Evolutionary conservation across 129 eudicot genomes (phyloP).

Genomic region (Mikania micrantha): DNA sequence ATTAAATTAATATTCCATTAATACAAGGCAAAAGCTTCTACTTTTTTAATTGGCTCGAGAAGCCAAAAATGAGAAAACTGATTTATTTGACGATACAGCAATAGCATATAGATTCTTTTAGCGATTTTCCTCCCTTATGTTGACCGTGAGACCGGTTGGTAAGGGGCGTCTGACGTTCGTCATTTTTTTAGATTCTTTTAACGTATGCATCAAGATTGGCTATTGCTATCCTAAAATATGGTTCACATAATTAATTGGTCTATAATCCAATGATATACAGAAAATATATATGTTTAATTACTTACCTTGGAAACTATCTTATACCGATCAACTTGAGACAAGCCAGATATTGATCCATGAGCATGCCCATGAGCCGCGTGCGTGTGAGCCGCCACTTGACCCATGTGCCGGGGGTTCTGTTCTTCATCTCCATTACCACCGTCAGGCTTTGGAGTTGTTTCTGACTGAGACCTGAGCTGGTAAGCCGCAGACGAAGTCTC

Average conservation of each 20-base stretch:
- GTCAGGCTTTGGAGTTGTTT: background rate
- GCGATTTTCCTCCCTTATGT: no score
- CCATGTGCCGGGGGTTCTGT: background rate
- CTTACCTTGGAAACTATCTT: conserved; percentile 41
- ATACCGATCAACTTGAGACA: conserved; percentile 24
- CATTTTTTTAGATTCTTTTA: background rate
- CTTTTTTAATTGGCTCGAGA: no score
- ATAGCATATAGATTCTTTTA: no score
- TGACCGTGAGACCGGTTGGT: no score
- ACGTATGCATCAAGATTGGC: background rate
- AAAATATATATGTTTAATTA: no score
- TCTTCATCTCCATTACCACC: conserved; percentile 22
- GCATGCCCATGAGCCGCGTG: conserved; percentile 40
- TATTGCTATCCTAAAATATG: background rate
- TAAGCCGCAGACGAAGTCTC: conserved; percentile 37
- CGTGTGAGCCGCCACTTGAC: conserved; percentile 13
- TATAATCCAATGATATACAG: no score
- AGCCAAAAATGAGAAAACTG: no score
- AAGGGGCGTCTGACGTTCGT: no score
- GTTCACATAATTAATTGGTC: background rate
- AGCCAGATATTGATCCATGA: conserved; percentile 21
- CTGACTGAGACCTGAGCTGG: conserved; percentile 13
- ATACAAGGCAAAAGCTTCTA: background rate
- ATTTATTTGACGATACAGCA: no score
- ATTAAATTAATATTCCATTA: background rate